These are phyloP conservation scores for Oryza meyeriana DNA, from an alignment of 176 grass and related monocot species.

Conservation along the genomic window DNA sequence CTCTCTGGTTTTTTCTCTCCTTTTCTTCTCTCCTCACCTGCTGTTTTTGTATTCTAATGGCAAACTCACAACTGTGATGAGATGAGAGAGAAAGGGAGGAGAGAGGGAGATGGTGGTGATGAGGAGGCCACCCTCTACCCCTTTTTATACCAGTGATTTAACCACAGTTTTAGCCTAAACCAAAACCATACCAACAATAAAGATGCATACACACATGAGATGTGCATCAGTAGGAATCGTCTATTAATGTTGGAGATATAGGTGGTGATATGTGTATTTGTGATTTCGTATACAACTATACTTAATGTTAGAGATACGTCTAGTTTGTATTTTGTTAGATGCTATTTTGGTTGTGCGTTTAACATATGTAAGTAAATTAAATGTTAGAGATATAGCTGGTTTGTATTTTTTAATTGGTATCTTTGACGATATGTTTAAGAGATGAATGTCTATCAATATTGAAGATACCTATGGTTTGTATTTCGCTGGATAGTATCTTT, in stretches of 20 bases:
- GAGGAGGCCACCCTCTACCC: background rate
- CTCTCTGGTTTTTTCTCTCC: background rate
- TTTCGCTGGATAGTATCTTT: background rate
- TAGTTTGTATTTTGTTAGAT: background rate
- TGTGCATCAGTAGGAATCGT: background rate
- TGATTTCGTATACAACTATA: background rate
- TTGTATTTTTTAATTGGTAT: background rate
- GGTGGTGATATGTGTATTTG: rapidly evolving
- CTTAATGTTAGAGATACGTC: background rate
- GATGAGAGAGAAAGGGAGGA: background rate
- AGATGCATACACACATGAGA: background rate
- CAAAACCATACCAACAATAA: background rate
- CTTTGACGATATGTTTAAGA: background rate
- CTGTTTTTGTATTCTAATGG: constrained; percentile 22
- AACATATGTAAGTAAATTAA: background rate
- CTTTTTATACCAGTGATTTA: constrained; percentile 22
- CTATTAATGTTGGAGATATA: background rate
- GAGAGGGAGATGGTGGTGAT: background rate
- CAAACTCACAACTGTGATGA: constrained; percentile 9
- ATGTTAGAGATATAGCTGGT: background rate
- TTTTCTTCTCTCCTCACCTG: background rate
- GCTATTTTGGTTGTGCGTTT: background rate
- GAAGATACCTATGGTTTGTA: too few species aligned
- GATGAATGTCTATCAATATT: too few species aligned
- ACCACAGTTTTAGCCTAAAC: background rate